A percentile compares a stretch with the other conserved stretches of the same genome.
Evolutionary conservation across 192 early-diverging fungal species (phyloP).

Genomic region (Rhizophagus sp.): DNA sequence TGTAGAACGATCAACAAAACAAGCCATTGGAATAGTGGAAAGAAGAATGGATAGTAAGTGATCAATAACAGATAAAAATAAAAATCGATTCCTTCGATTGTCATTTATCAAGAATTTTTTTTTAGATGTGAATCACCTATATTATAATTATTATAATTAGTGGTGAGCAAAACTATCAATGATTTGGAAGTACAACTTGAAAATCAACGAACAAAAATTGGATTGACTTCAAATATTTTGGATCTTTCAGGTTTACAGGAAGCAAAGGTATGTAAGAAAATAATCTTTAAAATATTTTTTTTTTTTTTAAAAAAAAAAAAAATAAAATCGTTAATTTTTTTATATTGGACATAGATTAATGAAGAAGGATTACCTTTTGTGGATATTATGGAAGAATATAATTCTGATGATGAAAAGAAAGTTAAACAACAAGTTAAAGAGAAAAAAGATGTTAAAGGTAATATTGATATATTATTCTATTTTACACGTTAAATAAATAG

Average conservation of each 20-base stretch:
- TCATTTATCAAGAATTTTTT: background rate
- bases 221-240: slow-evolving; percentile 22
- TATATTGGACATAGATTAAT: slow-evolving; percentile 52
- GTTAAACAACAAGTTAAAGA: slow-evolving; percentile 14
- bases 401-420: slow-evolving; percentile 52
- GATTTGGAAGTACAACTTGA: slow-evolving; percentile 9
- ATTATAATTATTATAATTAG: background rate
- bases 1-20: slow-evolving; percentile 71
- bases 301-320: background rate
- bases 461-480: slow-evolving; percentile 1
- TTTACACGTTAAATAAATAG: slow-evolving; percentile 38
- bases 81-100: background rate
- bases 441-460: background rate
- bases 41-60: slow-evolving; percentile 63
- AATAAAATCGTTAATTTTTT: background rate
- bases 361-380: slow-evolving; percentile 78
- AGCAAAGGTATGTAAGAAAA: slow-evolving; percentile 8
- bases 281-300: background rate
- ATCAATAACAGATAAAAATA: background rate
- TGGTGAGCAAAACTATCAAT: background rate
- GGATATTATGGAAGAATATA: slow-evolving; percentile 66
- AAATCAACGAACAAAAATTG: slow-evolving; percentile 1
- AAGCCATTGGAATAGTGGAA: slow-evolving; percentile 74
- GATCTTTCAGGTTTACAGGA: background rate
- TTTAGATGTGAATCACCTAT: background rate